Evolutionary conservation across 441 rosid species (phyloP).

Genomic region (Corymbia calophylla): DNA sequence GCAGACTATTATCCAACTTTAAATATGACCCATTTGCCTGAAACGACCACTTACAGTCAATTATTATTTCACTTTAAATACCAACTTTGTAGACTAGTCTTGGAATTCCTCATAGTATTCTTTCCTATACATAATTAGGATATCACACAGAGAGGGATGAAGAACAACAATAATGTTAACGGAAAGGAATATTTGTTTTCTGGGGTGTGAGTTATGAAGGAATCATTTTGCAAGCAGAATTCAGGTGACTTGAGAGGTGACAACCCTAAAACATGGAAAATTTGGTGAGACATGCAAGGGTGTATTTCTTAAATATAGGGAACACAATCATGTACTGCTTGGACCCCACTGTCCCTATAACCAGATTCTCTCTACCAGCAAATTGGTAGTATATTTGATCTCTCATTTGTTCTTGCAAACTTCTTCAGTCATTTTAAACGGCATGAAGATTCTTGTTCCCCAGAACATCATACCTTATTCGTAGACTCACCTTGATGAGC

Average conservation of each 20-base stretch:
- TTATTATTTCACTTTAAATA: not conserved
- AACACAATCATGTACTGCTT: slow-evolving; percentile 18
- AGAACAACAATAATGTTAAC: not conserved
- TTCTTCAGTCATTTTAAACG: not conserved
- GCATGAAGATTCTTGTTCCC: not conserved
- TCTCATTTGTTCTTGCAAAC: not conserved
- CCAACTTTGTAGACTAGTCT: not conserved
- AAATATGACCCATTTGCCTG: not conserved
- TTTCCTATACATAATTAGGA: not conserved
- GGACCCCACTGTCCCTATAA: slow-evolving; percentile 8
- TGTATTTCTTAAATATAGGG: slow-evolving; percentile 2
- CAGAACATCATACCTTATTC: not conserved
- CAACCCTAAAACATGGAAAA: not conserved
- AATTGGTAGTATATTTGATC: not conserved
- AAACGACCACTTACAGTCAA: not conserved
- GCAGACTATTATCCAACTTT: not conserved
- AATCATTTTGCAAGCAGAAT: not conserved
- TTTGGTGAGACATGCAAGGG: not conserved
- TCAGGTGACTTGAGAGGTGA: not conserved
- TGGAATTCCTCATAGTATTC: not conserved
- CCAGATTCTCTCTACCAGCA: not conserved
- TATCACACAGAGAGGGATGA: not conserved
- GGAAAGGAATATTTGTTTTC: not conserved
- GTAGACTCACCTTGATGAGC: not conserved
- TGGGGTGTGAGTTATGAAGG: not conserved